Base-by-base conservation (phyloP, 371 early-diverging fungal species). In the Umbelopsis sp. region DNA sequence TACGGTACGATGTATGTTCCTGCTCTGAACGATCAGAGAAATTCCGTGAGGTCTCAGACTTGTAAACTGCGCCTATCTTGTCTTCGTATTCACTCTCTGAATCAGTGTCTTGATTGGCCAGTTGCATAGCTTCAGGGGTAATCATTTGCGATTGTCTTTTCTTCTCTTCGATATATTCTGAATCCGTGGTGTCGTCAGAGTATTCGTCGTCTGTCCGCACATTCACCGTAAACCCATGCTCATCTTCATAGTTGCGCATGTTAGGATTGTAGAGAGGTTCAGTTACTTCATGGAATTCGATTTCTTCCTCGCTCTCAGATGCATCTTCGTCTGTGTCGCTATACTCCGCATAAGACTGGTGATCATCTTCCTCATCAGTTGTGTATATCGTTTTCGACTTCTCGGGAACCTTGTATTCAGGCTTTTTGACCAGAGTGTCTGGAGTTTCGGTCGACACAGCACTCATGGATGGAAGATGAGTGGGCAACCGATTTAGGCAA, bases 151-250 rank as follows among this genome's bases (percentile, higher is more conserved):
- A 65, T 48, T 46, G 45, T 25, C 65, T 32, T 48, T 12, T 20
- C 41, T 65, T 65, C 48, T 65, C 65, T 25, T 44, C 65, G 25
- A 46, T 45, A 25, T 65, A 65, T 46, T 65, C 66, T 50, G 66
- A 65, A 50, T 48, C 50, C 4, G 37, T 50, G 32, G 66, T 48
- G 32, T 65, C 66, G 38, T 65, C 66, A 50, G 48, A 38, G 14
- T 50, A 50, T 29, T 50, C 66, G 50, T 65, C 66, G 37, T 65
- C 66, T n/a, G 50, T 50, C 50, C 50, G 29, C 18, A 50, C 51
- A 38, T 50, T 48, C 20, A 50, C 50, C 25, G 50, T 65, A 37
- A 46, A 50, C 7, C 51, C 66, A 50, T 38, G 48, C 25, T 65
- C 38, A 6, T 65, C 51, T 38, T 65, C 51, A 18, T 38, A 65